These are phyloP conservation scores for Monilinia fructicola DNA, from an alignment of 2,329 filamentous ascomycete genomes.

Conservation along the genomic window DNA sequence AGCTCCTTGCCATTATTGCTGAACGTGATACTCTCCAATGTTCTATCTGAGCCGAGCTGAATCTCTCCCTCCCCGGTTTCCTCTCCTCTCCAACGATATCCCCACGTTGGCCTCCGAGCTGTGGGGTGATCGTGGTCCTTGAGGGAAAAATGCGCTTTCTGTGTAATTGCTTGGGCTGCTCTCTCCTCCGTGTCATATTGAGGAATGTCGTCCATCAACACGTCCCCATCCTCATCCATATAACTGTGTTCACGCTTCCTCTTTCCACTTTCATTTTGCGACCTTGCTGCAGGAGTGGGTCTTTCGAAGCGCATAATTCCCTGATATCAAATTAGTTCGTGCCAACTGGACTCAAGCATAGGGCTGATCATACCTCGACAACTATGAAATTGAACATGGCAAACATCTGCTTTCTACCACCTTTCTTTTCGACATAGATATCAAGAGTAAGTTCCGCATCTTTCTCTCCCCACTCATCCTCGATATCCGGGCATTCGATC, in stretches of 20 bases:
- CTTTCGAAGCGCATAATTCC: constrained; percentile 31
- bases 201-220: constrained; percentile 16
- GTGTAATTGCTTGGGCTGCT: constrained; percentile 2
- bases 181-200: constrained; percentile 6
- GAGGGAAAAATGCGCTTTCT: constrained; percentile 24
- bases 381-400: constrained; percentile 28
- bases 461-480: constrained; percentile 23
- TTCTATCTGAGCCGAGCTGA: constrained; percentile 25
- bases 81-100: constrained; percentile 30
- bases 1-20: constrained; percentile 27
- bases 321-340: constrained; percentile 2
- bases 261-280: constrained; percentile 1
- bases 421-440: constrained; percentile 25
- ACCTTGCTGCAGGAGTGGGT: constrained; percentile 24
- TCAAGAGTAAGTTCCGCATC: constrained; percentile 23
- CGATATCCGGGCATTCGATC: constrained; percentile 24
- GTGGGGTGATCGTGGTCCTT: constrained; percentile 28
- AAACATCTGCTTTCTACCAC: constrained; percentile 28
- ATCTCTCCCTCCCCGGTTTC: constrained; percentile 32
- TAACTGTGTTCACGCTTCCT: constrained; percentile 25
- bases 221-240: constrained; percentile 26
- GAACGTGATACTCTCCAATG: constrained; percentile 25
- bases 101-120: constrained; percentile 28
- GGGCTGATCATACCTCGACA: constrained; percentile 19
- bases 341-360: neutral